Percentiles rank a stretch among this genome's conserved stretches.
Evolutionary conservation across 73 alveolate genomes (phyloP).

Genomic region (Blepharisma stoltei): DNA sequence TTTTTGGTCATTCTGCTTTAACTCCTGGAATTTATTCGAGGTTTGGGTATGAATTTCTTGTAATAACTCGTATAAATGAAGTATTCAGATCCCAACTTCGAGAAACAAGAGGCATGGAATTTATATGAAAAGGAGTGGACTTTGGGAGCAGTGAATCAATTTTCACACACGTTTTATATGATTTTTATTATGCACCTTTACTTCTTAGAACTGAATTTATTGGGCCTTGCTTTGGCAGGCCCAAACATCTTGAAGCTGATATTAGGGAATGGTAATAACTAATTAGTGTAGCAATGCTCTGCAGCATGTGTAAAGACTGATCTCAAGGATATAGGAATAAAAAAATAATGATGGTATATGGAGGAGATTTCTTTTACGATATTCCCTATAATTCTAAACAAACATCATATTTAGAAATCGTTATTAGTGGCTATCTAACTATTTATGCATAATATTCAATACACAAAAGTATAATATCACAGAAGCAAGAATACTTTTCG

Average conservation of each 20-base stretch:
- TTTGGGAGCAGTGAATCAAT: background rate
- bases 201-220: background rate
- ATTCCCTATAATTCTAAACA: too few species aligned
- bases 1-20: slow-evolving; percentile 20
- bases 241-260: background rate
- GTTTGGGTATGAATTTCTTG: slow-evolving; percentile 15
- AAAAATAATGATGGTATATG: background rate
- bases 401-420: too few species aligned
- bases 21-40: background rate
- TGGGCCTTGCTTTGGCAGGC: background rate
- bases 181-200: background rate
- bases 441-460: too few species aligned
- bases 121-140: background rate
- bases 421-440: too few species aligned
- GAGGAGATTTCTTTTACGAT: slow-evolving; percentile 11
- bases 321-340: background rate
- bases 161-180: slow-evolving; percentile 15
- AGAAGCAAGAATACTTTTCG: too few species aligned
- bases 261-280: background rate
- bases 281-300: background rate
- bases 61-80: background rate
- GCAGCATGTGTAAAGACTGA: background rate
- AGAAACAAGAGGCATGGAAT: background rate
- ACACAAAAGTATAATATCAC: too few species aligned
- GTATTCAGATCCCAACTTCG: background rate